A percentile compares a stretch with the other conserved stretches of the same genome.
Evolutionary conservation across 257 asterid species (phyloP).

Genomic region (Ilex asprella): DNA sequence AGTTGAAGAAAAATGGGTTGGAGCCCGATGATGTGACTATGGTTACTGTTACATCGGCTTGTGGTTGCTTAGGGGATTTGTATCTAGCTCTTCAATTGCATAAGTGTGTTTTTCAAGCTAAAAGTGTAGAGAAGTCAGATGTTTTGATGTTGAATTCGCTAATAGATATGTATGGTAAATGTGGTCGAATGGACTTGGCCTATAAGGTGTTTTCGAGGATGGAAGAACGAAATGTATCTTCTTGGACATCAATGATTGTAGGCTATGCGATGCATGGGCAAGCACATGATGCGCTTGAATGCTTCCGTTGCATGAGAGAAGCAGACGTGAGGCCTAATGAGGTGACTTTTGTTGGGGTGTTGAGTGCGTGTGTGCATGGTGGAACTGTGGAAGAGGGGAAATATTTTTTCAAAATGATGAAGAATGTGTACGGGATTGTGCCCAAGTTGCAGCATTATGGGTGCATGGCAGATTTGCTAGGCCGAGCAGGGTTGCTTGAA

Average conservation of each 20-base stretch:
- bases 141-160: slow-evolving; percentile 72
- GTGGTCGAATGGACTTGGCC: slow-evolving; percentile 88
- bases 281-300: slow-evolving; percentile 48
- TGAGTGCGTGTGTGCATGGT: slow-evolving; percentile 94
- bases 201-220: slow-evolving; percentile 44
- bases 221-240: slow-evolving; percentile 70
- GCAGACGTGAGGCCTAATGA: slow-evolving; percentile 56
- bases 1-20: slow-evolving; percentile 50
- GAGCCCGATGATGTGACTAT: slow-evolving; percentile 73
- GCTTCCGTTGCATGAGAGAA: slow-evolving; percentile 53
- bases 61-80: slow-evolving; percentile 72
- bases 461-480: slow-evolving; percentile 87
- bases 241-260: slow-evolving; percentile 89
- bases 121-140: slow-evolving; percentile 31
- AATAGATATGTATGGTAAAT: slow-evolving; percentile 81
- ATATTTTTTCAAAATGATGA: slow-evolving; percentile 60
- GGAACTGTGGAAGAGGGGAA: slow-evolving; percentile 77
- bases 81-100: slow-evolving; percentile 69
- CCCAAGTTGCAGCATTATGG: slow-evolving; percentile 72
- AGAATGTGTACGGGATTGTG: slow-evolving; percentile 36
- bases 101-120: slow-evolving; percentile 57
- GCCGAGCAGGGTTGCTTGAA: slow-evolving; percentile 68
- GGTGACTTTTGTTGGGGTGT: slow-evolving; percentile 73
- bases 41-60: slow-evolving; percentile 72
- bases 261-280: slow-evolving; percentile 79